Percentiles rank a stretch among this genome's conserved stretches.
Conservation (phyloP, 208 protist species). For the Trypanosoma scelopori region DNA sequence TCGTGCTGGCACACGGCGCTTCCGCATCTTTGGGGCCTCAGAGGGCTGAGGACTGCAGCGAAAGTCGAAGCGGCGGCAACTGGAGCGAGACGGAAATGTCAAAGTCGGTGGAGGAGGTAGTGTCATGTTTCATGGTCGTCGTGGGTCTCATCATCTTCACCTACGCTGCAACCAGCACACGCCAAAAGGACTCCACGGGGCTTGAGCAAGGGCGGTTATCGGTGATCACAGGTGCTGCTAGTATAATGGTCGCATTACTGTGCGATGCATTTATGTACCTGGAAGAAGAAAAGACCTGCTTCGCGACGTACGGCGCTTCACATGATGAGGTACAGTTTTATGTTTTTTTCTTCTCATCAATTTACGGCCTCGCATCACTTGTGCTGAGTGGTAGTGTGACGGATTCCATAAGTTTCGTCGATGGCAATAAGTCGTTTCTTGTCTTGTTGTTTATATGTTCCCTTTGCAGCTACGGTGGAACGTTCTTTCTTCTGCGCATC, state of each 20-base stretch:
- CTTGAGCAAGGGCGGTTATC: slow-evolving; percentile 7
- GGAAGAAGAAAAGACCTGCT: slow-evolving; percentile 58
- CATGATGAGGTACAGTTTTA: slow-evolving; percentile 30
- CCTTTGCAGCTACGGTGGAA: slow-evolving; percentile 36
- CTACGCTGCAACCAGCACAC: slow-evolving; percentile 22
- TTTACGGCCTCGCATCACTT: slow-evolving; percentile 19
- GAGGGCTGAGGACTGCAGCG: neutral
- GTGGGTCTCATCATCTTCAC: slow-evolving; percentile 47
- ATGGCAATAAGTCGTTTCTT: slow-evolving; percentile 15
- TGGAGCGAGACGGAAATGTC: neutral
- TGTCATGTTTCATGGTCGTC: slow-evolving; percentile 36
- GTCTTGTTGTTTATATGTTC: slow-evolving; percentile 26
- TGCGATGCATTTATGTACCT: slow-evolving; percentile 53
- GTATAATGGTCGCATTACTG: slow-evolving; percentile 37
- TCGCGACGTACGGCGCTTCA: slow-evolving; percentile 24
- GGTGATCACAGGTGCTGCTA: slow-evolving; percentile 30
- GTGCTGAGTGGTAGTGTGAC: slow-evolving; percentile 2
- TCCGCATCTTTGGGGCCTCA: too few species aligned
- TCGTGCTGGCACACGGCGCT: too few species aligned
- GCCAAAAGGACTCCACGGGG: neutral
- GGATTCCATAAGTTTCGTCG: slow-evolving; percentile 4
- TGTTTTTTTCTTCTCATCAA: slow-evolving; percentile 21
- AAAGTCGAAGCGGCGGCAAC: neutral
- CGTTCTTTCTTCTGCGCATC: slow-evolving; percentile 47
- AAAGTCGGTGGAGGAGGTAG: slow-evolving; percentile 27